These are phyloP conservation scores for Aurifilum marmelostoma DNA, from an alignment of 2,329 filamentous ascomycete species.

Conservation along the genomic window DNA sequence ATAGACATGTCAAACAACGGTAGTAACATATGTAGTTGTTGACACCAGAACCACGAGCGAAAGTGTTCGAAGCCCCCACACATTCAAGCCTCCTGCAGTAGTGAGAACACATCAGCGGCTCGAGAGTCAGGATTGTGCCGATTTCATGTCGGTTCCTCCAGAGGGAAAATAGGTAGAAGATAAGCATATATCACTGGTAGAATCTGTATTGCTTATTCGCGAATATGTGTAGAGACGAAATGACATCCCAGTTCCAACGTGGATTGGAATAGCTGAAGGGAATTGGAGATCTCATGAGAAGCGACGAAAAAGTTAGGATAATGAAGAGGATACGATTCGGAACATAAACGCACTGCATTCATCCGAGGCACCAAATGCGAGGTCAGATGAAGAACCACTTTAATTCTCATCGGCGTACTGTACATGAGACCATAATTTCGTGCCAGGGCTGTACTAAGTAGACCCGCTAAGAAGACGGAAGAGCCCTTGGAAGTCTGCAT, in stretches of 20 bases:
- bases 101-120: neutral
- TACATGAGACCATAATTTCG: constrained; percentile 8
- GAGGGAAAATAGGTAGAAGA: too few species aligned
- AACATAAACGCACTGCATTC: neutral
- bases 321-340: neutral
- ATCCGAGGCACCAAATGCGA: neutral
- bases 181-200: neutral
- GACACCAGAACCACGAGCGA: neutral
- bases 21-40: neutral
- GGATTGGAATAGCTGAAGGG: neutral
- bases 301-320: neutral
- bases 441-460: neutral
- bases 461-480: neutral
- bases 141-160: too few species aligned
- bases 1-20: neutral
- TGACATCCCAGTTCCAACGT: constrained; percentile 5
- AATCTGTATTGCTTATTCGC: constrained; percentile 7
- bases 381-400: neutral
- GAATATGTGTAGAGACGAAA: constrained; percentile 6
- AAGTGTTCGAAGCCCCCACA: neutral
- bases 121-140: neutral
- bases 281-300: neutral
- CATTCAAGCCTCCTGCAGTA: neutral
- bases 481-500: neutral
- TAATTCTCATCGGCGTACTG: neutral